phyloP scores from a whole-genome alignment of 805 yeast species.

The Saccharomycopsis selenospora region DNA sequence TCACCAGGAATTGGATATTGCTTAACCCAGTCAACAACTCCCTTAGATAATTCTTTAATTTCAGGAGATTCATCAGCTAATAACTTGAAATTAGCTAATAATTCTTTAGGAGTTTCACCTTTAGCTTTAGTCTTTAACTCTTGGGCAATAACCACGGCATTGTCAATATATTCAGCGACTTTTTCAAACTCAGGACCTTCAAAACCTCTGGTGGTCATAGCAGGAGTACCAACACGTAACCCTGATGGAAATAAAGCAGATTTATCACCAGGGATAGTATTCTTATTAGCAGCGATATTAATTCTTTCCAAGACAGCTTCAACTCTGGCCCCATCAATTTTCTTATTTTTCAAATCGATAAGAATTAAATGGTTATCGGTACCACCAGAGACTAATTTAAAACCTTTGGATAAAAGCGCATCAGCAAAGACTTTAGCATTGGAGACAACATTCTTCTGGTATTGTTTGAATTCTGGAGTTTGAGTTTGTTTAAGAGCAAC shows the following conservation, averaged over 20 bases:
- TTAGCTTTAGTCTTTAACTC: conserved; percentile 47
- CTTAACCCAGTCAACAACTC: conserved; percentile 66
- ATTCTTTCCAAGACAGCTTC: conserved; percentile 84
- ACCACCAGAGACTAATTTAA: conserved; percentile 80
- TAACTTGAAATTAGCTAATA: conserved; percentile 61
- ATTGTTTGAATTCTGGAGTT: conserved; percentile 79
- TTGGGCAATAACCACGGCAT: conserved; percentile 43
- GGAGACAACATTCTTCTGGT: conserved; percentile 74
- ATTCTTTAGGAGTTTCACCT: conserved; percentile 51
- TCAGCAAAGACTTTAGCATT: conserved; percentile 79
- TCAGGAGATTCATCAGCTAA: conserved; percentile 58
- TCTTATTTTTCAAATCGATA: conserved; percentile 66
- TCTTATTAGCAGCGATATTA: conserved; percentile 93
- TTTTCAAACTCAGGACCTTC: conserved; percentile 66
- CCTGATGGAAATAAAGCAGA: conserved; percentile 97
- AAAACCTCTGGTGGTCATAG: conserved; percentile 96
- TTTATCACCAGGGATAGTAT: conserved; percentile 93
- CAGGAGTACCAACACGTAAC: conserved; percentile 95
- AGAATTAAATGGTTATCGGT: conserved; percentile 92
- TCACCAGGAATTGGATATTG: conserved; percentile 88
- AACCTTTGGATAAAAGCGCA: conserved; percentile 32
- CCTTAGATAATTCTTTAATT: conserved; percentile 53
- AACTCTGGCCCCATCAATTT: conserved; percentile 91
- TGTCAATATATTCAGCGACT: conserved; percentile 74
- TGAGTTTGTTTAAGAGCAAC: conserved; percentile 90